These are phyloP conservation scores for Chaetomium tenue DNA, from an alignment of 495 filamentous ascomycete genomes.

Conservation along the genomic window DNA sequence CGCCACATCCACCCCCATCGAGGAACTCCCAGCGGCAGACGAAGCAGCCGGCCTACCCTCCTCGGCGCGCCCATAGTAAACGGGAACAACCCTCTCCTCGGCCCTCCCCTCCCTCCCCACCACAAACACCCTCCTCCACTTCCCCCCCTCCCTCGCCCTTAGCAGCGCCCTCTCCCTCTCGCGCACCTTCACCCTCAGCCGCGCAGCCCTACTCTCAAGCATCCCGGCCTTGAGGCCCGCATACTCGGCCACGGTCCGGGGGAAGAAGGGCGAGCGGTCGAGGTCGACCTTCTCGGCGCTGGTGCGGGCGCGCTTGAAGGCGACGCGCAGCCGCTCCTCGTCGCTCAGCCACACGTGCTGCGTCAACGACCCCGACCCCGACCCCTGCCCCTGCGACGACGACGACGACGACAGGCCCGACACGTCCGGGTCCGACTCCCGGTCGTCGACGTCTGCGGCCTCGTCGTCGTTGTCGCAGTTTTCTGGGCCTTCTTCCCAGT, in stretches of 20 bases:
- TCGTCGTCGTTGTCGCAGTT: not conserved
- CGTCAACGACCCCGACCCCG: too few relatives aligned
- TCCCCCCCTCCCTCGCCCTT: not conserved
- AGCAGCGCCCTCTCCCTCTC: not conserved
- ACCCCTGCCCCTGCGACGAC: too few relatives aligned
- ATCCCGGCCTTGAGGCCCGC: slow-evolving; percentile 2
- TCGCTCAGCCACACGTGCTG: slow-evolving; percentile 1
- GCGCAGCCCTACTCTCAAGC: not conserved
- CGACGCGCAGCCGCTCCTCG: not conserved
- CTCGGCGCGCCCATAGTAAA: not conserved
- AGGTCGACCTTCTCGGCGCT: not conserved
- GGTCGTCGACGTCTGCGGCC: not conserved
- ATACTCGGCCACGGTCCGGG: slow-evolving; percentile 3
- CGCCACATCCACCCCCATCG: not conserved
- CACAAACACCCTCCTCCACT: not conserved
- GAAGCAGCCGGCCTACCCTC: not conserved
- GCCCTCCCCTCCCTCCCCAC: not conserved
- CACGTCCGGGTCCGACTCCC: not conserved
- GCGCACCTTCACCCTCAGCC: not conserved
- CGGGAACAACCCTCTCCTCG: not conserved
- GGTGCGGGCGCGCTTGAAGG: not conserved
- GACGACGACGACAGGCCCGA: not conserved
- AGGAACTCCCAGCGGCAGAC: not conserved
- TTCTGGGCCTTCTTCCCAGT: not conserved
- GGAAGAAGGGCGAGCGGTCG: slow-evolving; percentile 16